Conservation (phyloP, 176 grass and related monocot genomes). For the Aegilops speltoides region DNA sequence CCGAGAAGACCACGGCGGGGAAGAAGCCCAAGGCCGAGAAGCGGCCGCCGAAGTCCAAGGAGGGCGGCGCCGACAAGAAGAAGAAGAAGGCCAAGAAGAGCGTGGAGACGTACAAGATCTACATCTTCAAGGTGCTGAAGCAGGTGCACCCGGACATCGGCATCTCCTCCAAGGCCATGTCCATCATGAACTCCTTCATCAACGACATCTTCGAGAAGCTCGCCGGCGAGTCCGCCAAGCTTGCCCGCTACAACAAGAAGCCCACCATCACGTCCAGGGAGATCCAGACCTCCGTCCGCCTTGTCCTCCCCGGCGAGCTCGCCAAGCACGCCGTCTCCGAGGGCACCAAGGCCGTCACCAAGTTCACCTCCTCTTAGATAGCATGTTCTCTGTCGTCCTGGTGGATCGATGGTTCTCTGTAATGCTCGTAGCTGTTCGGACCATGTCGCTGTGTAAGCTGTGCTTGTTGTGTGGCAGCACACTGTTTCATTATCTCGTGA, state of each 20-base stretch:
- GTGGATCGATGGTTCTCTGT: background rate
- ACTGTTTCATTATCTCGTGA: no score
- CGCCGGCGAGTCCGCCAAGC: constrained; percentile 31
- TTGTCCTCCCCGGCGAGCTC: constrained; percentile 68
- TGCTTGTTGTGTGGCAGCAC: background rate
- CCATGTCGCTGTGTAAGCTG: background rate
- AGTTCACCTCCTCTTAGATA: constrained; percentile 44
- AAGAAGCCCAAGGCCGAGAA: background rate
- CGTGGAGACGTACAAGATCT: constrained; percentile 92
- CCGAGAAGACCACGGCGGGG: background rate
- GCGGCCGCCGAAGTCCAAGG: background rate
- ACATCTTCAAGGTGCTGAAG: constrained; percentile 97
- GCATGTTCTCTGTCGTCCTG: background rate
- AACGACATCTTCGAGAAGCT: constrained; percentile 95
- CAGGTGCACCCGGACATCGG: constrained; percentile 89
- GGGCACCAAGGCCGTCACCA: constrained; percentile 65
- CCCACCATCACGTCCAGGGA: constrained; percentile 59
- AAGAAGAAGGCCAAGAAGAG: constrained; percentile 57
- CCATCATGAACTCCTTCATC: constrained; percentile 97
- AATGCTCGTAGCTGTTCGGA: no score
- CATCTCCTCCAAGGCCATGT: constrained; percentile 97
- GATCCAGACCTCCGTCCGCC: constrained; percentile 70
- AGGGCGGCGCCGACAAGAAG: constrained; percentile 25
- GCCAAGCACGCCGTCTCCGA: constrained; percentile 55
- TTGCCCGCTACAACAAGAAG: constrained; percentile 66